Evolutionary conservation across 23 red algal species (phyloP).

Genomic region (Pyropia yezoensis): DNA sequence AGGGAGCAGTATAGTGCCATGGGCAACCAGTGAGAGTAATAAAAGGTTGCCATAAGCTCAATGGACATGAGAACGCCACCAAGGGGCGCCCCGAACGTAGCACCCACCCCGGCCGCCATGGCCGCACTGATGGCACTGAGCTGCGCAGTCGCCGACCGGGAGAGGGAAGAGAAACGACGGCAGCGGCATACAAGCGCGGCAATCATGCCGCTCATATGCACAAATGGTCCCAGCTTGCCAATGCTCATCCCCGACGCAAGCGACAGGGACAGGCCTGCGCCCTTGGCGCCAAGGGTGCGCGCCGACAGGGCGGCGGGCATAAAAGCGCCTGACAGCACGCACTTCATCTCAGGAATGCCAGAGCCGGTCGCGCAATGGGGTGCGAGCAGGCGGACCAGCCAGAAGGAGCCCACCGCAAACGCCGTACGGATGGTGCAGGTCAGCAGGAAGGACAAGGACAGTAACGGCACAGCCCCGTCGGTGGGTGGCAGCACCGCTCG

Average conservation of each 20-base stretch:
- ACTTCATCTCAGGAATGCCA: slow-evolving; percentile 91
- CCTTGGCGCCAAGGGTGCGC: slow-evolving; percentile 52
- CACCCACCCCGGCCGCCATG: slow-evolving; percentile 74
- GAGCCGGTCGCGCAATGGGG: slow-evolving; percentile 52
- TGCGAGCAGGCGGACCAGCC: slow-evolving; percentile 17
- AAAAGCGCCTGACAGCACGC: slow-evolving; percentile 54
- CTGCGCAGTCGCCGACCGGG: slow-evolving; percentile 17
- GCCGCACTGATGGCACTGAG: slow-evolving; percentile 52
- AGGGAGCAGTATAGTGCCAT: slow-evolving; percentile 62
- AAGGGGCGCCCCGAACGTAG: slow-evolving; percentile 69
- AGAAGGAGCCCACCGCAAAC: slow-evolving; percentile 25
- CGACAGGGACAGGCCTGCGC: slow-evolving; percentile 53
- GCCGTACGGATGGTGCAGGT: neutral
- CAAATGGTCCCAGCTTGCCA: slow-evolving; percentile 73
- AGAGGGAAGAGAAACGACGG: slow-evolving; percentile 32
- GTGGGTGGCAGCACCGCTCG: no score
- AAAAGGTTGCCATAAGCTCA: slow-evolving; percentile 64
- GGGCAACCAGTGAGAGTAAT: slow-evolving; percentile 64
- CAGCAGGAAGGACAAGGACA: neutral
- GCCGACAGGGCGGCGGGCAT: slow-evolving; percentile 43
- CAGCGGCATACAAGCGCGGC: slow-evolving; percentile 30
- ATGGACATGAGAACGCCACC: slow-evolving; percentile 69
- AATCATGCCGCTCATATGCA: slow-evolving; percentile 49
- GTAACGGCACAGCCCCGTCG: neutral
- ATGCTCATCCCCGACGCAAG: slow-evolving; percentile 59